phyloP scores from a whole-genome alignment of 2,329 filamentous ascomycete species.

The Ascocoryne sarcoides region DNA sequence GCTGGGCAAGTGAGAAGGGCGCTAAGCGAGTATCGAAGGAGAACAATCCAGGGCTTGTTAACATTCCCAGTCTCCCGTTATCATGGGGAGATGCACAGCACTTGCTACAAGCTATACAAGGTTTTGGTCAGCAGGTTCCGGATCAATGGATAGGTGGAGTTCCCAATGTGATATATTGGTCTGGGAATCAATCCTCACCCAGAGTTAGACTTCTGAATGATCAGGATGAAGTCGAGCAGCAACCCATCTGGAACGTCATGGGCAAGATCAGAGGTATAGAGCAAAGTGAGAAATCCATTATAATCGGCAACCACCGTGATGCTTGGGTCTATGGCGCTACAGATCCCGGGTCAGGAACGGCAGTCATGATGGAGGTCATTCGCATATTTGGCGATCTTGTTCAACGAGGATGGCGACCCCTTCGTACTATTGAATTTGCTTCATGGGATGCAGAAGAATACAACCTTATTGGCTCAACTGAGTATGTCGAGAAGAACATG shows the following conservation, averaged over 20 bases:
- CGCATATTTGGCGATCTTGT: constrained; percentile 75
- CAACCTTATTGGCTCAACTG: constrained; percentile 88
- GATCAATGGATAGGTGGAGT: constrained; percentile 70
- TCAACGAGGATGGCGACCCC: constrained; percentile 73
- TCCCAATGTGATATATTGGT: constrained; percentile 77
- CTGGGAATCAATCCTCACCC: constrained; percentile 67
- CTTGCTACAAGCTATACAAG: constrained; percentile 66
- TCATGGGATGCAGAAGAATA: constrained; percentile 95
- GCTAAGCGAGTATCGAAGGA: constrained; percentile 58
- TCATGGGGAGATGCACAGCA: constrained; percentile 82
- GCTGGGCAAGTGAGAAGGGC: constrained; percentile 64
- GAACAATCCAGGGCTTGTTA: constrained; percentile 62
- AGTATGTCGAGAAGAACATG: constrained; percentile 82
- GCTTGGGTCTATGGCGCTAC: constrained; percentile 83
- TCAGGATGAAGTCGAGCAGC: constrained; percentile 73
- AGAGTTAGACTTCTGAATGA: constrained; percentile 75
- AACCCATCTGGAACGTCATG: constrained; percentile 88
- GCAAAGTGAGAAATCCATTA: constrained; percentile 71
- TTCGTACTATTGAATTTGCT: constrained; percentile 93
- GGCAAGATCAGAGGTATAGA: constrained; percentile 79
- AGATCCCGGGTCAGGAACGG: constrained; percentile 81
- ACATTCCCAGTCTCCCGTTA: constrained; percentile 84
- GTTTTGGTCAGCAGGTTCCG: constrained; percentile 61
- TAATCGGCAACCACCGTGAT: constrained; percentile 90
- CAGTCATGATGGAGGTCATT: constrained; percentile 82